Base-by-base conservation (phyloP, 441 rosid genomes). In the Pelargonium myrrhifolium region DNA sequence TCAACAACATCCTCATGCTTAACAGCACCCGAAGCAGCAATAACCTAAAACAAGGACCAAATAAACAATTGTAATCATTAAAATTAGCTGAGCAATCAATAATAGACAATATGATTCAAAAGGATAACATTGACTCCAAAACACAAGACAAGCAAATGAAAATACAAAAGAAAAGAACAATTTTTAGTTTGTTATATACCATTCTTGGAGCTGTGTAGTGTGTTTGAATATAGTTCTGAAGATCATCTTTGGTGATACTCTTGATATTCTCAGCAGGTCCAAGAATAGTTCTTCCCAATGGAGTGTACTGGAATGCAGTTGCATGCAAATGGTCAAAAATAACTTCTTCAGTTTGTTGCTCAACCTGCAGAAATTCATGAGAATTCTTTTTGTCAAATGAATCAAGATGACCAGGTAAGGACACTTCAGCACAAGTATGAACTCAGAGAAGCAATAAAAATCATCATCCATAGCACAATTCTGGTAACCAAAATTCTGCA, bases 181-280 rank as follows among this genome's bases (percentile, higher is more conserved):
- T 31, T 31, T 37, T 37, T 21, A 56, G 22, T 56, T 9, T 21
- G 61, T 9, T 56, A 56, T 2, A 21, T 56, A 56, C 98, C 98
- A 92, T 92, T 78, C 99, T 87, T 39, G 99, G 96, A 76, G 99
- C 99, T n/a, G 99, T 87, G 76, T 95, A 95, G 78, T 95, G 99
- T 37, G 98, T 89, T 68, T 85, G 81, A 61, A 95, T 92, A 72
- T 95, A 95, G 78, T 79, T 84, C 80, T 87, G 89, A 45, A 95
- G 92, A 77, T 95, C 81, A 65, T 76, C 86, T 74, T 83, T 88
- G 64, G 96, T 85, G 65, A 95, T 95, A 6, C 98, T 80, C 81
- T 67, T 82, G 71, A 95, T 77, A 75, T 95, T 95, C 68, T 89
- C 77, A 72, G 97, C 97, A 68, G 99, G 86, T 73, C 99, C 99